Evolutionary conservation across 345 rosid genomes (phyloP).

Genomic region (Ailanthus altissimus): DNA sequence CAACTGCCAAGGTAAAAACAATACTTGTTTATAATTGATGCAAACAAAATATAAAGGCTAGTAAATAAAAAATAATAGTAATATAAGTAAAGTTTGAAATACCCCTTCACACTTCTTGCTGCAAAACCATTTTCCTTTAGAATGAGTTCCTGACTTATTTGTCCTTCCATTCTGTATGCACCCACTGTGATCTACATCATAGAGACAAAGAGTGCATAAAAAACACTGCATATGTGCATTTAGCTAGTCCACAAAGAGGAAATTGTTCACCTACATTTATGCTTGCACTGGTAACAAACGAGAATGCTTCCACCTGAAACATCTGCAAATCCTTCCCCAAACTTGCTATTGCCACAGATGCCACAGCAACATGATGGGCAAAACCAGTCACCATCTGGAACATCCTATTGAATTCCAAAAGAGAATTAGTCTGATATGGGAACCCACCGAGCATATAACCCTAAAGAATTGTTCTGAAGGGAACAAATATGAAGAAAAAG

Average conservation of each 20-base stretch:
- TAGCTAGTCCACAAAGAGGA: constrained; percentile 6
- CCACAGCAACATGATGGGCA: constrained; percentile 82
- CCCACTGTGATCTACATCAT: constrained; percentile 53
- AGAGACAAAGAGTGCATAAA: constrained; percentile 22
- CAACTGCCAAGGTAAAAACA: not conserved
- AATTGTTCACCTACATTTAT: constrained; percentile 51
- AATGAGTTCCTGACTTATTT: constrained; percentile 21
- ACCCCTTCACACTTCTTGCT: constrained; percentile 66
- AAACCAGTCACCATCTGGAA: constrained; percentile 90
- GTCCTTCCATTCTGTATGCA: constrained; percentile 41
- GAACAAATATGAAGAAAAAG: not conserved
- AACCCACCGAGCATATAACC: too few relatives aligned
- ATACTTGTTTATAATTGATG: not conserved
- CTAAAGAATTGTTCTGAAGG: not conserved
- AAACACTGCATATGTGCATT: constrained; percentile 20
- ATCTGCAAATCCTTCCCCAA: constrained; percentile 31
- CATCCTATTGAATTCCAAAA: constrained; percentile 39
- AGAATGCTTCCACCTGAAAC: constrained; percentile 31
- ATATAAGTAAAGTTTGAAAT: constrained; percentile 6
- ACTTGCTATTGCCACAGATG: constrained; percentile 45
- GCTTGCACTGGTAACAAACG: constrained; percentile 66
- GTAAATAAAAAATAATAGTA: not conserved
- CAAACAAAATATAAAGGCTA: not conserved
- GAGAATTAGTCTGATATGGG: too few relatives aligned
- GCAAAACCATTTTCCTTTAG: constrained; percentile 64